phyloP scores from a whole-genome alignment of 257 asterid genomes.

The Jacaranda mimosifolia region DNA sequence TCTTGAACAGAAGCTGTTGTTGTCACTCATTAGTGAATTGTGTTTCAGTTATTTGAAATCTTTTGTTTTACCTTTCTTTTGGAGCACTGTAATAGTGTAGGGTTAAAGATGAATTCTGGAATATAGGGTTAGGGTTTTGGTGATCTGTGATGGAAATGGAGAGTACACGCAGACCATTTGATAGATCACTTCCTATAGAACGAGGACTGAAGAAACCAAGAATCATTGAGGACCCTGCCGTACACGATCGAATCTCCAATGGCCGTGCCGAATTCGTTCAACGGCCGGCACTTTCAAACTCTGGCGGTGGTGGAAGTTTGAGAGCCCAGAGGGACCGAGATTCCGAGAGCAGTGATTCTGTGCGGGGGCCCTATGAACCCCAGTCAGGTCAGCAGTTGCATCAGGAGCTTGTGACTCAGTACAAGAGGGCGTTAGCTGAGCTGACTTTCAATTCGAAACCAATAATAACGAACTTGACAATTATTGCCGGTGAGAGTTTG shows the following conservation, averaged over 20 bases:
- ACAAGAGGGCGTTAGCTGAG: conserved; percentile 88
- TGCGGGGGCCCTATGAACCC: conserved; percentile 61
- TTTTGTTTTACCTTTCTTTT: conserved; percentile 10
- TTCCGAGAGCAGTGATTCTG: conserved; percentile 63
- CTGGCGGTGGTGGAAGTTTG: conserved; percentile 46
- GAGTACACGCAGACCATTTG: conserved; percentile 81
- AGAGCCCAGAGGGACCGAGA: conserved; percentile 58
- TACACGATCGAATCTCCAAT: conserved; percentile 69
- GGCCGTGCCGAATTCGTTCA: conserved; percentile 63
- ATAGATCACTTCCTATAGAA: conserved; percentile 74
- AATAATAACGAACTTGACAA: conserved; percentile 91
- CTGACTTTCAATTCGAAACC: conserved; percentile 95
- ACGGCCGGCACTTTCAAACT: conserved; percentile 54
- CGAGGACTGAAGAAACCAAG: conserved; percentile 89
- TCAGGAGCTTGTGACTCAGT: conserved; percentile 88
- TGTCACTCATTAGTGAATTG: conserved; percentile 12
- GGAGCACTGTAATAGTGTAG: conserved; percentile 39
- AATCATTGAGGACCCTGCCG: conserved; percentile 60
- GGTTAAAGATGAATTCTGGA: conserved; percentile 34
- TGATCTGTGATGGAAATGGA: conserved; percentile 71
- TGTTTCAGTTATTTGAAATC: not conserved
- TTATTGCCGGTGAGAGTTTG: conserved; percentile 96
- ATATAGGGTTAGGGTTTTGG: conserved; percentile 45
- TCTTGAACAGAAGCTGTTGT: conserved; percentile 8
- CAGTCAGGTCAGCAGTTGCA: conserved; percentile 57